Base-by-base conservation (phyloP, 306 rosid genomes). In the Delonix regia region DNA sequence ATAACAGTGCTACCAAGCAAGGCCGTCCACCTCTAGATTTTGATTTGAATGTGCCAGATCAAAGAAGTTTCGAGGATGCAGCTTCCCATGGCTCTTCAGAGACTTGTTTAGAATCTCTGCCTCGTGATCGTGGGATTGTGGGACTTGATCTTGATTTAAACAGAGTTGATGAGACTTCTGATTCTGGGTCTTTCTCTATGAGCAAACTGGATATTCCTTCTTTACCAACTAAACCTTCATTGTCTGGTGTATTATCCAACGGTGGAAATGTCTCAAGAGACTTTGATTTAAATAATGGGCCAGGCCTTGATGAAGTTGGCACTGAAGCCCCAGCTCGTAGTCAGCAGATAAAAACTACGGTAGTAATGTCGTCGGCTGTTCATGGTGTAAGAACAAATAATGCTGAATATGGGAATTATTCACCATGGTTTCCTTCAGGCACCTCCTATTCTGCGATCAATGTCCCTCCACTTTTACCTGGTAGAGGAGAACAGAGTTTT, bases 121-220 rank as follows among this genome's bases (percentile, higher is more conserved):
- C 87, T n/a, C 69, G 65, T 65, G 97, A 88, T 84, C 92, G 83
- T n/a, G 84, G 83, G 77, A 19, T 83, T 36, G 92, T 86, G 38
- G 97, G 95, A 24, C 86, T 93, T 75, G 97, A 90, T 91, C 94
- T 96, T 79, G 99, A 96, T 90, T 87, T 96, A 78, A 96, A 96
- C 84, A 81, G 86, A 64, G 82, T 84, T 57, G 97, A 90, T 28
- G 96, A 93, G 80, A 89, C 90, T 77, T 82, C 89, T 71, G 96
- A 90, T 59, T 19, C 66, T 1, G 94, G 83, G 44, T 47, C 71
- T 47, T 92, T 84, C 75, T 85, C 91, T 63, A 18, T 75, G 68
- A 78, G 82, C 81, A 95, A 78, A 81, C 19, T 87, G 75, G 97
- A 95, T 73, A 74, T 87, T 42, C 86, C 90, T 61, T 69, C 88